A percentile compares a stretch with the other conserved stretches of the same genome.
Conservation (phyloP, 257 asterid genomes). For the Fraxinus cuspidata region DNA sequence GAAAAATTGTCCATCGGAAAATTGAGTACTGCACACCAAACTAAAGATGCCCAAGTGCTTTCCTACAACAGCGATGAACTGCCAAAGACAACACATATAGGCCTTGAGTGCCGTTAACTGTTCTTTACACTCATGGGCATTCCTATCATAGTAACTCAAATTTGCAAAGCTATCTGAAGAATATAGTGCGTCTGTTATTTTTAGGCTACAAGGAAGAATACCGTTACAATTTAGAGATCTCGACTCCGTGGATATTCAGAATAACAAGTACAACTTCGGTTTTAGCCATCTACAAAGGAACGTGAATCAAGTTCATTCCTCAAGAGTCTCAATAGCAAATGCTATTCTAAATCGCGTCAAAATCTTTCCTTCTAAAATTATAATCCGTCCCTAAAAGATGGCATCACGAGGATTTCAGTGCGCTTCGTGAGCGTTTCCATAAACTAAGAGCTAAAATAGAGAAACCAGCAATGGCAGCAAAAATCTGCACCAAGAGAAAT, state of each 20-base stretch:
- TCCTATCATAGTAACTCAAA: not conserved
- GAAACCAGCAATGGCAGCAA: conserved; percentile 68
- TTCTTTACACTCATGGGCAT: not conserved
- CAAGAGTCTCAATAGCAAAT: not conserved
- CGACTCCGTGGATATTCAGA: not conserved
- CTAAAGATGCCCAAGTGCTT: not conserved
- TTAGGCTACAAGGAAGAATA: not conserved
- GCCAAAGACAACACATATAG: not conserved
- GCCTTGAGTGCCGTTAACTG: not conserved
- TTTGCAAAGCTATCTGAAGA: not conserved
- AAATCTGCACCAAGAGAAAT: conserved; percentile 51
- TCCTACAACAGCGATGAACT: not conserved
- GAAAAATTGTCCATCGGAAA: no score
- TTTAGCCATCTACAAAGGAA: not conserved
- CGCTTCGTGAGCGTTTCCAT: conserved; percentile 70
- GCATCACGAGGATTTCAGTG: conserved; percentile 37
- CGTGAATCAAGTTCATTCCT: not conserved
- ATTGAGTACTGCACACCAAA: not conserved
- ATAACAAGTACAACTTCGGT: not conserved
- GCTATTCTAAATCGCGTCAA: not conserved
- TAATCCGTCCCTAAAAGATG: conserved; percentile 11
- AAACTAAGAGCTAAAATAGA: conserved; percentile 55
- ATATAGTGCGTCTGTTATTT: not conserved
- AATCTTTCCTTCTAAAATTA: not conserved
- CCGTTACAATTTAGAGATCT: not conserved